Evolutionary conservation across 2,329 filamentous ascomycete genomes (phyloP), one percentile per base, ranked within the genome.

Genomic region (Aspergillus hiratsukae): DNA sequence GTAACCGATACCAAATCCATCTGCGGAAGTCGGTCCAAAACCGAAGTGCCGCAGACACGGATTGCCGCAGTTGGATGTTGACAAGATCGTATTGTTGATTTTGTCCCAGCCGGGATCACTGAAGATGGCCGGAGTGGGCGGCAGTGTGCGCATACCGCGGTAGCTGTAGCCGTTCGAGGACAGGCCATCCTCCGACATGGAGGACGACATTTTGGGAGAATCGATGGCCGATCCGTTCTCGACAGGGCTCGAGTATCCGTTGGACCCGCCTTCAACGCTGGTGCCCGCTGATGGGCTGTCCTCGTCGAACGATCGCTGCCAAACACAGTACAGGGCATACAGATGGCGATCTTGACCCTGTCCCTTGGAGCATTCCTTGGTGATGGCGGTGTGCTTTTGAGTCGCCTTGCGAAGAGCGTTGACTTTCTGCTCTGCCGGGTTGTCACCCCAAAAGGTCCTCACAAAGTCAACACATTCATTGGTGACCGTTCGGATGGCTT

Each of bases 1-100:
- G 77, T 99, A 99, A 2, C 94, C 94, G 55, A 99, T 97, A 29
- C 94, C 94, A 69, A 97, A 97, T 0, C 94, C 94, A 63, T 97
- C 91, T 2, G 87, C 93, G 0, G 90, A 93, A 0, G 93, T 96
- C 1, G 94, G 94, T 0, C 94, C 94, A 70, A 99, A 99, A 3
- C 94, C 94, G 67, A 99, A 99, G 66, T 97, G 93, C 1, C 94
- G 87, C 19, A 99, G 85, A 0, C 88, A 91, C 0, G 94, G 94
- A 74, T 97, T 99, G 57, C 94, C 94, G 74, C 94, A 99, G 79
- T 99, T 99, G n/a, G 92, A 97, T 0, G 94, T 97, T 6, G 90
- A 96, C 41, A 99, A 80, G 61, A 97, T 90, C 8, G 93, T 97
- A 61, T 84, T 95, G 78, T 97, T 97, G 62, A 97, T 84, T 71